Evolutionary conservation across 2,329 filamentous ascomycete species (phyloP), one percentile per base, ranked within the genome.

Genomic region (Sarocladium brachiariae): DNA sequence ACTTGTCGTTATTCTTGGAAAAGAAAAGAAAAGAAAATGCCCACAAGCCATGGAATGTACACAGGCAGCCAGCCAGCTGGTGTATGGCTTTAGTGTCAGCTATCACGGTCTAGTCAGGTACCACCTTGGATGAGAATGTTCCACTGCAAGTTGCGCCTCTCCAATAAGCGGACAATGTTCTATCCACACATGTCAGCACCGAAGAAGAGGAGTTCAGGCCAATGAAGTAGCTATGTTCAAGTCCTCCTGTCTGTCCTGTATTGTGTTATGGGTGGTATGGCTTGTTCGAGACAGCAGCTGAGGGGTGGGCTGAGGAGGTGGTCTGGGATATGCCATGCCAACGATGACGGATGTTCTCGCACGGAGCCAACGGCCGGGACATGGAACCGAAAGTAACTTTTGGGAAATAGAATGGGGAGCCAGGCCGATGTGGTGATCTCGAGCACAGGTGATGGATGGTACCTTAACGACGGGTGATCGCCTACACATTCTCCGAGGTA

Each of bases 1-100:
- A 37, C 34, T 37, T 37, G 34, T 37, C 9, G 34, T 37, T 37
- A 37, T 37, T 37, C 34, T 37, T 37, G 34, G 34, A 37, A 37
- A n/a, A n/a, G n/a, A n/a, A n/a, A n/a, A n/a, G n/a, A n/a, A n/a
- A n/a, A n/a, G n/a, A n/a, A n/a, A n/a, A n/a, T n/a, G n/a, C n/a
- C n/a, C n/a, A n/a, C n/a, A n/a, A n/a, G n/a, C n/a, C n/a, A n/a
- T n/a, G n/a, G n/a, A n/a, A n/a, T n/a, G n/a, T n/a, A n/a, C n/a
- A n/a, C n/a, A n/a, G n/a, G n/a, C n/a, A n/a, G n/a, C n/a, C n/a
- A n/a, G n/a, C n/a, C n/a, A n/a, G n/a, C n/a, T n/a, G n/a, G n/a
- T n/a, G n/a, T n/a, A n/a, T n/a, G n/a, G n/a, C n/a, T n/a, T n/a
- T n/a, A n/a, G n/a, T n/a, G n/a, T n/a, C n/a, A n/a, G n/a, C 9